These are phyloP conservation scores for Calycina herbarum DNA, from an alignment of 2,329 filamentous ascomycete species.

Conservation along the genomic window DNA sequence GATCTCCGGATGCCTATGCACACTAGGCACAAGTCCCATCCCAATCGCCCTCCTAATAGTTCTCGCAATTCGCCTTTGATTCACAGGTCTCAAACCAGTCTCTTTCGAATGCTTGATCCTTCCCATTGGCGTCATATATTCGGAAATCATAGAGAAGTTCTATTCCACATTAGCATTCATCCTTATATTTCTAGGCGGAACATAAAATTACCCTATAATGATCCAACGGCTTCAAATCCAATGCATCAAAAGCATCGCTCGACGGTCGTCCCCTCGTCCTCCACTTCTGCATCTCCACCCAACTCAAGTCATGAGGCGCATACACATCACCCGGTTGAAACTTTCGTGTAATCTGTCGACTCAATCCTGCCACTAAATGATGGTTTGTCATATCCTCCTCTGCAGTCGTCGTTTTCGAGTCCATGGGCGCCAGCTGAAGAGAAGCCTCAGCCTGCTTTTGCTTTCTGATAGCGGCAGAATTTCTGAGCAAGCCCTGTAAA, in stretches of 20 bases:
- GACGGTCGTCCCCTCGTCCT: slow-evolving; percentile 54
- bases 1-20: slow-evolving; percentile 85
- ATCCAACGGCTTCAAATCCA: slow-evolving; percentile 77
- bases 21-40: slow-evolving; percentile 86
- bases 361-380: slow-evolving; percentile 50
- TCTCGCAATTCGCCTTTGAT: slow-evolving; percentile 92
- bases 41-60: slow-evolving; percentile 87
- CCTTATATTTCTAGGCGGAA: background rate
- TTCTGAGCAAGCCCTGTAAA: background rate
- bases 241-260: slow-evolving; percentile 73
- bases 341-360: slow-evolving; percentile 64
- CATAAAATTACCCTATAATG: slow-evolving; percentile 74
- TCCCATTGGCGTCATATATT: slow-evolving; percentile 82
- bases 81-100: slow-evolving; percentile 81
- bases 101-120: slow-evolving; percentile 75
- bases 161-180: slow-evolving; percentile 41
- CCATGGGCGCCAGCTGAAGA: background rate
- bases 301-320: slow-evolving; percentile 81
- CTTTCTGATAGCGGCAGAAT: background rate
- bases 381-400: slow-evolving; percentile 17
- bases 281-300: slow-evolving; percentile 81
- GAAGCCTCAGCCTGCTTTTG: background rate
- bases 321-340: slow-evolving; percentile 85
- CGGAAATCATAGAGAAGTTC: slow-evolving; percentile 91
- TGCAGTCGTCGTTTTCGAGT: background rate